Conservation (phyloP, 139 green algal species). For the Parachlorella kessleri region DNA sequence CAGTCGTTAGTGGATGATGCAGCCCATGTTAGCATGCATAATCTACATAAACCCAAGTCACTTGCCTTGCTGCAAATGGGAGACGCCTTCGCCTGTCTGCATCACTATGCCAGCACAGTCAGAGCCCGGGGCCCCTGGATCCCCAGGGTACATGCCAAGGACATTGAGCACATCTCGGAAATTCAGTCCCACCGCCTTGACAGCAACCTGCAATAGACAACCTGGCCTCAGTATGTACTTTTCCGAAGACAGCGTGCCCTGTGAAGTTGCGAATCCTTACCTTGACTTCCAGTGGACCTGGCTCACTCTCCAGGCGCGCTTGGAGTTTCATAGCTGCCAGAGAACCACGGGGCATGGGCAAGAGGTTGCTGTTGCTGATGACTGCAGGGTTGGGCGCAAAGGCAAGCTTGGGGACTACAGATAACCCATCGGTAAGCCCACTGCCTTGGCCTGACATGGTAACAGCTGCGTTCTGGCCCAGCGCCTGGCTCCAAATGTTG, state of each 20-base stretch:
- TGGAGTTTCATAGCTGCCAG: neutral
- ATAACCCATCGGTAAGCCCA: neutral
- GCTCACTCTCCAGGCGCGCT: too few species aligned
- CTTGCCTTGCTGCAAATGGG: neutral
- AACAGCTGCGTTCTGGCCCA: neutral
- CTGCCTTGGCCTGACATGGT: neutral
- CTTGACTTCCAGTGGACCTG: neutral
- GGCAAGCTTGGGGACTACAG: neutral
- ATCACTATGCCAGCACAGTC: conserved; percentile 58
- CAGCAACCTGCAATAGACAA: conserved; percentile 28
- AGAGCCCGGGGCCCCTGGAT: conserved; percentile 45
- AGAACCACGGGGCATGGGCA: neutral
- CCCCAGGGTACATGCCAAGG: conserved; percentile 62
- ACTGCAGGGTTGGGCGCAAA: neutral
- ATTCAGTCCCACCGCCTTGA: conserved; percentile 56
- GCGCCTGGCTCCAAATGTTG: neutral
- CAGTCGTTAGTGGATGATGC: too few species aligned
- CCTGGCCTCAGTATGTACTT: too few species aligned
- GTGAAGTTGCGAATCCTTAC: conserved; percentile 23
- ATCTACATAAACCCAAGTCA: too few species aligned
- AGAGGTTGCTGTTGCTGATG: neutral
- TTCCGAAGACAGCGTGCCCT: too few species aligned
- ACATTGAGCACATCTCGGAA: conserved; percentile 67
- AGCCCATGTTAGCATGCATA: too few species aligned
- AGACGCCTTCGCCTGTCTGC: conserved; percentile 2